Evolutionary conservation across 257 asterid species (phyloP), one percentile per base, ranked within the genome.

Genomic region (Scutellaria barbata): DNA sequence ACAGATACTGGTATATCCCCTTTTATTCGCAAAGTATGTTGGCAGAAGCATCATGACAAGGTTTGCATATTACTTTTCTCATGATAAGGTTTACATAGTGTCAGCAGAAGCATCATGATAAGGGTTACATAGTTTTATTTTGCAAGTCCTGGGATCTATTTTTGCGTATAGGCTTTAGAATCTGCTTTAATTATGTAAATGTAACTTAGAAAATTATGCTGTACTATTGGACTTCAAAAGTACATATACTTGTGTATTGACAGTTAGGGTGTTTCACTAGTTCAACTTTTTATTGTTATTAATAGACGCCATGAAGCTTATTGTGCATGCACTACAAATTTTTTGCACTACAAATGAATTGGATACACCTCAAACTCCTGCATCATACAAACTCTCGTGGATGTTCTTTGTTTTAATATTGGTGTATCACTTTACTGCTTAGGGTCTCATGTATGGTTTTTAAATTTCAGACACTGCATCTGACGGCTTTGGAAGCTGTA

Each of bases 401-500:
- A 30, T 10, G 10, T 22, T 43, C 8, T 2, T 20, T 78, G 61
- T 30, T 54, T 43, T 62, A 14, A 50, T 30, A 20, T 63, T 63
- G 33, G 12, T 42, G 7, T 35, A 54, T 18, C 58, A 74, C 66
- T 66, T 54, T 6, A 42, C 33, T 30, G 30, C 63, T 40, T 13
- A 72, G 54, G 73, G 72, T 33, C 59, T 63, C 25, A 13, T 77
- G 63, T 14, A n/a, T 57, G 40, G 41, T 64, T 69, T 74, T 60
- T 73, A 70, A 16, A 62, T 77, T 76, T 68, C 94, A 95, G 99
- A 74, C 82, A 18, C 80, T 85, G 73, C 90, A 78, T 79, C 76
- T 95, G 85, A 95, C 83, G 76, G 79, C 89, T 68, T 72, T 83
- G 78, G 97, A 92, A 85, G 98, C 98, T 64, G 83, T 92, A 30